Conservation (phyloP, 345 rosid species). For the Excoecaria cochinchinensis region DNA sequence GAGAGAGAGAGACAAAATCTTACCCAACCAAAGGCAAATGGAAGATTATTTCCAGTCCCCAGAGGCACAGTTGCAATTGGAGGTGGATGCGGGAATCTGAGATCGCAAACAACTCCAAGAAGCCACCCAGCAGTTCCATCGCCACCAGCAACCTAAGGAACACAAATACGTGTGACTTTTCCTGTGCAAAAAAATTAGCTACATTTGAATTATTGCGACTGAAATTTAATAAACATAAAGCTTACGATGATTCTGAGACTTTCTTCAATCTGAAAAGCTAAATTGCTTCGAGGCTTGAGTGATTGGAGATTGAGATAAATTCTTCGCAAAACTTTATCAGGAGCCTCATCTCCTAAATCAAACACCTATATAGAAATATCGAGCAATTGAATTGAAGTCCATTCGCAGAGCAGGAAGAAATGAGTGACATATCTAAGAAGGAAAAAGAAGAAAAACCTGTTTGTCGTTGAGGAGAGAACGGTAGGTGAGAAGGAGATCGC, state of each 20-base stretch:
- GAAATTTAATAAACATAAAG: no score
- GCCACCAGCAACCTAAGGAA: conserved; percentile 85
- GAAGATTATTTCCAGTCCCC: conserved; percentile 96
- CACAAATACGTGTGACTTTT: background rate
- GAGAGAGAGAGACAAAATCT: conserved; percentile 20
- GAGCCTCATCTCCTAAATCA: conserved; percentile 70
- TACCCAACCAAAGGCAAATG: conserved; percentile 97
- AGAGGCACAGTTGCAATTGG: conserved; percentile 92
- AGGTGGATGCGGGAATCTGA: conserved; percentile 79
- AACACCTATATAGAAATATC: conserved; percentile 46
- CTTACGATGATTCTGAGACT: conserved; percentile 71
- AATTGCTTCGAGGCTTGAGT: conserved; percentile 44
- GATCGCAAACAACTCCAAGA: conserved; percentile 90
- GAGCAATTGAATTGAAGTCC: background rate
- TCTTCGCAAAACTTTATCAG: conserved; percentile 54
- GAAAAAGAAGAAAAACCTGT: conserved; percentile 52
- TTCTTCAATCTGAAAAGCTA: conserved; percentile 49
- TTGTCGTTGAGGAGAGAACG: conserved; percentile 49
- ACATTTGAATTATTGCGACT: no score
- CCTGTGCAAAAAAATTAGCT: no score
- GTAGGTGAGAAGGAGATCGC: conserved; percentile 65
- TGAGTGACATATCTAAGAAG: no score
- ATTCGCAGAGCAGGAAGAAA: background rate
- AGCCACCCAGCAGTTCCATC: conserved; percentile 99
- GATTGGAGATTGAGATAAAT: conserved; percentile 61